Base-by-base conservation (phyloP, 2,329 filamentous ascomycete genomes). In the Fusarium chuoi region DNA sequence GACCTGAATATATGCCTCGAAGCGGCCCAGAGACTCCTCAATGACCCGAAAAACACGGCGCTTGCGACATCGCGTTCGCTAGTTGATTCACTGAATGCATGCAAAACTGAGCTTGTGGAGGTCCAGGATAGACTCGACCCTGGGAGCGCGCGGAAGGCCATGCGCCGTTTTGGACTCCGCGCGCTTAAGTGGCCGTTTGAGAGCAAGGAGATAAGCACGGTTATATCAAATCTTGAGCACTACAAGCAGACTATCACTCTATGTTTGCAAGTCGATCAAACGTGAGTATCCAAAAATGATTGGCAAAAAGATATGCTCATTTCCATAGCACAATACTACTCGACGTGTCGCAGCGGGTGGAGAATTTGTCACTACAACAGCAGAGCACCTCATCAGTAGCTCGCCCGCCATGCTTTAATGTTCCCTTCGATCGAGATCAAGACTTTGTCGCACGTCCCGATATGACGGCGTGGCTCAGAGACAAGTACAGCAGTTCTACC, bases 341-440 rank as follows among this genome's bases (percentile, higher is more conserved):
- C n/a, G 42, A 44, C 30, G 22, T 61, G n/a, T 33, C 38, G 8
- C 48, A 61, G 5, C 17, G 17, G 13, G 22, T 61, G 0, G 15
- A 36, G 4, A 9, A 13, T 5, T 13, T 61, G 4, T 36, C 48
- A 3, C 12, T 42, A 1, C n/a, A 36, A 14, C 15, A 41, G 4
- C 13, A 15, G 44, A 15, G 9, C 9, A 28, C 1, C 9, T 5
- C 6, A 0, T 15, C 18, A 1, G 18, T 22, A 15, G 13, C 18
- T 5, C 9, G 18, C 13, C 18, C 28, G 4, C 11, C 58, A 18
- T 55, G 36, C 18, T 67, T 70, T 13, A 54, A 24, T 35, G 46
- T 79, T 6, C 78, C 81, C 10, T 83, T 82, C 60, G 73, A 72
- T 20, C 78, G 73, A 36, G 79, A 83, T 42, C 70, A 65, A 12